These are phyloP conservation scores for Globisporangium takayamanum DNA, from an alignment of 352 stramenopile genomes.

Conservation along the genomic window DNA sequence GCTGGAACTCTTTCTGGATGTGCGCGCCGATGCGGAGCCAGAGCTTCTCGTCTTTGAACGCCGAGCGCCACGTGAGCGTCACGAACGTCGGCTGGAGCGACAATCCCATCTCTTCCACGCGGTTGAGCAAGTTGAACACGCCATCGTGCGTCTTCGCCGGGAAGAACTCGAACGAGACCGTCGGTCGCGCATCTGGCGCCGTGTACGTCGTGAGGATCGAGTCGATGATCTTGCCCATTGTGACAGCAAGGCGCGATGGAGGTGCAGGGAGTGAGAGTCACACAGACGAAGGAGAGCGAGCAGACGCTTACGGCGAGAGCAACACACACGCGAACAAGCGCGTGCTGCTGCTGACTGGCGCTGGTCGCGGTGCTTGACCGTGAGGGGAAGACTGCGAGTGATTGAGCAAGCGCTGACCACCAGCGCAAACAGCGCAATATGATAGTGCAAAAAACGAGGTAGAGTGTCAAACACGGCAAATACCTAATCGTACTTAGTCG, in stretches of 20 bases:
- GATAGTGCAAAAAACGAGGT: too few species aligned
- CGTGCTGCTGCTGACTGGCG: too few species aligned
- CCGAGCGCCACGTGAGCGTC: conserved; percentile 86
- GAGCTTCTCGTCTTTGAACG: conserved; percentile 84
- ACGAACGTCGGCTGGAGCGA: conserved; percentile 82
- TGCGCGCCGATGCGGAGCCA: conserved; percentile 88
- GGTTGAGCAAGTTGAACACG: conserved; percentile 79
- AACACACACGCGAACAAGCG: too few species aligned
- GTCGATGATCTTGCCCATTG: conserved; percentile 83
- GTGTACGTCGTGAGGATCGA: conserved; percentile 54
- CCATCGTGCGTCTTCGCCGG: conserved; percentile 81
- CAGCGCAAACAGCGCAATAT: too few species aligned
- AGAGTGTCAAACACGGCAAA: too few species aligned
- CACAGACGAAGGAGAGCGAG: too few species aligned
- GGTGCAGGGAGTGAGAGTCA: background rate
- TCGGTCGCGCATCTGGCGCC: conserved; percentile 36
- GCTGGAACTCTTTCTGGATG: conserved; percentile 82
- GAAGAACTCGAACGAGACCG: conserved; percentile 86
- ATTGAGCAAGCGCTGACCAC: too few species aligned
- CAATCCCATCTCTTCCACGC: conserved; percentile 84
- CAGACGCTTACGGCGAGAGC: too few species aligned
- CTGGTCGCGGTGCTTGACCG: too few species aligned
- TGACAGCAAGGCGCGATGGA: background rate
- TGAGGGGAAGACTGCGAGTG: too few species aligned
- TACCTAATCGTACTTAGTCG: too few species aligned